Evolutionary conservation across 345 rosid species (phyloP), one percentile per base, ranked within the genome.

Genomic region (Acer campestre): DNA sequence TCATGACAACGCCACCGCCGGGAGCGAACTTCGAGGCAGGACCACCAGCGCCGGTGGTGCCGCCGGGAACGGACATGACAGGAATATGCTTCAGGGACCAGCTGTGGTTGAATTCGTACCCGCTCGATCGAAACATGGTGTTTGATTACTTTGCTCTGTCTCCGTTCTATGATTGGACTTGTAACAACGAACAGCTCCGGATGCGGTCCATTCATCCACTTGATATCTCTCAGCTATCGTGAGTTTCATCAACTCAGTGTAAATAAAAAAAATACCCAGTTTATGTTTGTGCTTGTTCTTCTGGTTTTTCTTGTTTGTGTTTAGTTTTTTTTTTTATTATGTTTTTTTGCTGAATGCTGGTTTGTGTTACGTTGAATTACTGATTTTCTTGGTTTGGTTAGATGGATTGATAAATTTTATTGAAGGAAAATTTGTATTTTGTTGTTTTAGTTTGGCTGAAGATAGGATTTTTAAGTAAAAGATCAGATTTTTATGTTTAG

Each of bases 61-160:
- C 73, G 7, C 94, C 97, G 59, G 96, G 93, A 0, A 95, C 96
- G 7, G 99, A 95, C 80, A 95, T 95, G 99, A 95, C 99, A 2
- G 94, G 98, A 25, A 93, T 93, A 23, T 91, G 95, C 86, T 35
- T 93, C 89, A 89, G 97, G 29, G 99, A 93, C 86, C 99, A 93
- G 80, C 85, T 95, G 70, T 95, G 99, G 97, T 88, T 95, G 73
- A 95, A 93, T 80, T 82, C 91, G 0, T 95, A 88, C 84, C 97
- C 97, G 40, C 98, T 92, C 12, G 99, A 95, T 79, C 90, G 97
- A 61, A 95, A 90, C 80, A 86, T 92, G 71, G 75, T 95, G 67
- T 95, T 96, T 86, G 99, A 93, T 86, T 96, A 93, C 90, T 94
- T 96, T 79, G 98, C 98, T 35, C 80, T 90, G 42, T 93, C 99